Evolutionary conservation across 148 eudicot species (phyloP).

Genomic region (Beta vulgaris): DNA sequence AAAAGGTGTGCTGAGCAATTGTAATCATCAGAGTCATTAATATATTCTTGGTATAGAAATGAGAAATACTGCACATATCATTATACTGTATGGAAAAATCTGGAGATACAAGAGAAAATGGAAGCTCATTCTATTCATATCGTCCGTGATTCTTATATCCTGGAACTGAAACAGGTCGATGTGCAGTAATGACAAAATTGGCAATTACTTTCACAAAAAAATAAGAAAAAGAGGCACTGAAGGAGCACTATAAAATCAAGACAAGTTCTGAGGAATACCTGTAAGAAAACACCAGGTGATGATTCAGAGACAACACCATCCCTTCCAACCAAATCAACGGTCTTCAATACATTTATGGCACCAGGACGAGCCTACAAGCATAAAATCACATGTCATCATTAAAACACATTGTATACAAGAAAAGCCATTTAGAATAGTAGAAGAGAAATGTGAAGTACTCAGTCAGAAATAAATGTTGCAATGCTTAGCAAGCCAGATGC

Average conservation of each 20-base stretch:
- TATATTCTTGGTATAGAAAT: too few relatives aligned
- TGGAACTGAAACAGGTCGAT: background rate
- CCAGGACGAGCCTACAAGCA: constrained; percentile 72
- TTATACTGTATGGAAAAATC: too few relatives aligned
- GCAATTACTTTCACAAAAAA: background rate
- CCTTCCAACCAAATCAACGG: constrained; percentile 69
- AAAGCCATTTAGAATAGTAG: background rate
- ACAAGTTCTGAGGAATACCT: constrained; percentile 42
- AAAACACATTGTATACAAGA: constrained; percentile 7
- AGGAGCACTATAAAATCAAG: background rate
- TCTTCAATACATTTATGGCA: constrained; percentile 55
- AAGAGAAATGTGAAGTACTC: background rate
- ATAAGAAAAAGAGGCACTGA: background rate
- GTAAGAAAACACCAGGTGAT: constrained; percentile 86
- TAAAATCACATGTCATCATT: background rate
- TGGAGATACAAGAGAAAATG: background rate
- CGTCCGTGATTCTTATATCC: background rate
- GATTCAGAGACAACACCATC: constrained; percentile 73
- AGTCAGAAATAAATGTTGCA: background rate
- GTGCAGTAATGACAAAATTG: background rate
- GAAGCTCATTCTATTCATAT: background rate
- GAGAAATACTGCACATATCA: too few relatives aligned
- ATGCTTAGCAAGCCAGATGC: background rate
- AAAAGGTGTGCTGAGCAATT: too few relatives aligned
- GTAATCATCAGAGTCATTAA: too few relatives aligned